Conservation (phyloP, 306 rosid genomes). For the Leucaena leucocephala region DNA sequence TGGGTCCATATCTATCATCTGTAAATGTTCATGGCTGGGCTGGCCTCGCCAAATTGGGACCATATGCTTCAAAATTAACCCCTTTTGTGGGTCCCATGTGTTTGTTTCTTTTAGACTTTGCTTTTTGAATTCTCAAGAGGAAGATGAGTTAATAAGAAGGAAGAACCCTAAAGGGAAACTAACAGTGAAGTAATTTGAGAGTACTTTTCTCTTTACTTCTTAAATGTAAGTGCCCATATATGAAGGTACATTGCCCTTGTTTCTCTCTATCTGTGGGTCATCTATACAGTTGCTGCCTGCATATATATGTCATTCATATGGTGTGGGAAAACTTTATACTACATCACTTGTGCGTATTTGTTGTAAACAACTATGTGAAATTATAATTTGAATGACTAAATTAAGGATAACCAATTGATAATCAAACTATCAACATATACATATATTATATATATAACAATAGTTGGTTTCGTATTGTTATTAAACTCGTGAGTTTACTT, state of each 20-base stretch:
- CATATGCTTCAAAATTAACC: conserved; percentile 45
- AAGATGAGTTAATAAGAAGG: conserved; percentile 10
- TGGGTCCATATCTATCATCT: conserved; percentile 6
- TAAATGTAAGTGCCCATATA: not conserved
- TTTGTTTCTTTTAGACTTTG: conserved; percentile 32
- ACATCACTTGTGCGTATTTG: not conserved
- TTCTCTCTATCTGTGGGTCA: conserved; percentile 8
- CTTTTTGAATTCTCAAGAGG: not conserved
- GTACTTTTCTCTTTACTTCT: conserved; percentile 17
- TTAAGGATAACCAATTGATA: too few relatives aligned
- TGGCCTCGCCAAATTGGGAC: conserved; percentile 49
- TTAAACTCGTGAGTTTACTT: too few relatives aligned
- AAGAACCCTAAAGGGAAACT: conserved; percentile 22
- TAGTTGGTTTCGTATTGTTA: too few relatives aligned
- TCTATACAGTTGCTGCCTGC: not conserved
- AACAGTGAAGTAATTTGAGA: conserved; percentile 21
- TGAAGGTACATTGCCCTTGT: conserved; percentile 10
- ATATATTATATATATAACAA: too few relatives aligned
- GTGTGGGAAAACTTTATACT: too few relatives aligned
- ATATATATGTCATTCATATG: not conserved
- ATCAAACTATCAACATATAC: too few relatives aligned
- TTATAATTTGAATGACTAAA: not conserved
- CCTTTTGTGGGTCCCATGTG: conserved; percentile 48
- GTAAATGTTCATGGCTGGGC: conserved; percentile 35
- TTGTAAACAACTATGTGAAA: not conserved